Base-by-base conservation (phyloP, 352 stramenopile genomes). In the Phytophthora colocasiae region DNA sequence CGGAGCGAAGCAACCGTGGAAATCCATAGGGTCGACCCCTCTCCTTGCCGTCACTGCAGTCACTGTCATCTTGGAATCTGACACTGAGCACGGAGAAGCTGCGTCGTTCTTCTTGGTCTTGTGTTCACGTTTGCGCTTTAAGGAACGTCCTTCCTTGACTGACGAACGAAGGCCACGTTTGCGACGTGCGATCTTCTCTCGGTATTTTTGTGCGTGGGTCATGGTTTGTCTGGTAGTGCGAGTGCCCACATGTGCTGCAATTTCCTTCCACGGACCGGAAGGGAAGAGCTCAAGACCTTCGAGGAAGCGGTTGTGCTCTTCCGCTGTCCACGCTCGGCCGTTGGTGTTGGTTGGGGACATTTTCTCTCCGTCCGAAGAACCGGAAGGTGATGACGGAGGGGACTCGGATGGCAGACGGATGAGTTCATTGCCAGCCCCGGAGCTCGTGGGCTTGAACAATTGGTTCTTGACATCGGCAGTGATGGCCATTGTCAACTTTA, bases 241-340 rank as follows among this genome's bases (percentile, higher is more conserved):
- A 0, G 80, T 87, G 27, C 77, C 69, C 11, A 90, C 73, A 32
- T 87, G 52, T 2, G 71, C 74, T 12, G 84, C 80, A 40, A 91
- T 86, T 27, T 80, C 71, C 43, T 89, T 90, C 81, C 79, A 92
- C 17, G 83, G 81, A 2, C 81, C 79, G 3, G 69, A 79, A 27
- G 82, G 82, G 63, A 81, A 91, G n/a, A 82, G 57, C 53, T 91
- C 80, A 43, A 89, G 75, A 0, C 78, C 81, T 49, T 80, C 60
- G 4, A 90, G 59, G 63, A 90, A 90, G 2, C 80, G 79, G 29
- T 88, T 69, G 68, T 91, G 83, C 57, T 89, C 80, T 6, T 82
- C 72, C 0, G 58, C 57, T 4, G 72, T 80, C 78, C 78, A 81
- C 10, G 74, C 74, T 9, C 66, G 70, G 34, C 74, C 74, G 56